Percentiles rank a stretch among this genome's conserved stretches.
phyloP scores from a whole-genome alignment of 148 eudicot genomes.

The Chenopodium quinoa region DNA sequence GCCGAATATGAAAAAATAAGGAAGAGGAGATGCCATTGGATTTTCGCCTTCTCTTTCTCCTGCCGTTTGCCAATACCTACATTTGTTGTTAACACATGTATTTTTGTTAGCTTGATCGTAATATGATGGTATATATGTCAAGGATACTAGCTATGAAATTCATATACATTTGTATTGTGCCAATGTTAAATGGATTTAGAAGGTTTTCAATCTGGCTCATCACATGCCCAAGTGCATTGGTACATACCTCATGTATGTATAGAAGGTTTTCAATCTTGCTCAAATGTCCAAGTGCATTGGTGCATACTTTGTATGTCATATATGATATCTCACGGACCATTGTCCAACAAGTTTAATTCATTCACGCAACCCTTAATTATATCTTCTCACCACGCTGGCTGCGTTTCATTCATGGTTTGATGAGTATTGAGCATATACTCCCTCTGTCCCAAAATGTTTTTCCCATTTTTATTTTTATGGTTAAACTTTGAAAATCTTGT shows the following conservation, averaged over 20 bases:
- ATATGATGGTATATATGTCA: background rate
- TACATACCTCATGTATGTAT: too few species aligned
- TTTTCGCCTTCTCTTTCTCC: constrained; percentile 95
- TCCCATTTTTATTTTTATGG: too few species aligned
- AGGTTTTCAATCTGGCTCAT: background rate
- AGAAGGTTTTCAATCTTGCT: background rate
- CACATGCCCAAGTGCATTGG: too few species aligned
- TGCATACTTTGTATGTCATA: too few species aligned
- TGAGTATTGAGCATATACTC: too few species aligned
- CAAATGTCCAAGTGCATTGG: background rate
- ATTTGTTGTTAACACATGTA: background rate
- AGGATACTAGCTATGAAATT: background rate
- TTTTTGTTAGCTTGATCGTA: background rate
- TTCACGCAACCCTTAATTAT: background rate
- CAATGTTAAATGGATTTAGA: background rate
- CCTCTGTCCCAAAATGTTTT: too few species aligned
- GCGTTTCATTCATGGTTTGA: too few species aligned
- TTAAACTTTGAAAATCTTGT: too few species aligned
- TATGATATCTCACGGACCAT: background rate
- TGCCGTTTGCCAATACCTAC: constrained; percentile 92
- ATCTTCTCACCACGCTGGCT: too few species aligned
- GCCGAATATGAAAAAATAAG: constrained; percentile 84
- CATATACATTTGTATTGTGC: background rate
- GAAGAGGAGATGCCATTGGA: constrained; percentile 91
- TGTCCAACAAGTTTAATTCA: background rate